Evolutionary conservation across 306 rosid species (phyloP), one percentile per base, ranked within the genome.

Genomic region (Calophaca sinica): DNA sequence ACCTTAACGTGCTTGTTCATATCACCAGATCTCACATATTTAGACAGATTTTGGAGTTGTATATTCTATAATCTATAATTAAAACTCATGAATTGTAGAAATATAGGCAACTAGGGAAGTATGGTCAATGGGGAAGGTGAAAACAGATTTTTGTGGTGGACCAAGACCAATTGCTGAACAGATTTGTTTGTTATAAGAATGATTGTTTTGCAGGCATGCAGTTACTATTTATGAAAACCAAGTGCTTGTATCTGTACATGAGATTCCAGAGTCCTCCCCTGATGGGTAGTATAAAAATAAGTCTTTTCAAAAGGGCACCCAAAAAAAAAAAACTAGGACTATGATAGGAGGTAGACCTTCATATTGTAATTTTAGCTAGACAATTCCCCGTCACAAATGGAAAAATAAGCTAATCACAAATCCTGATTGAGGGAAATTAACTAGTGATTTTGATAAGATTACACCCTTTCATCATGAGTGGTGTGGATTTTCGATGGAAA

Each of bases 371-470:
- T 12, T 67, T 35, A 44, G 61, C 45, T 12, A 35, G 4, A 15
- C 8, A 70, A 51, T 6, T 32, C 4, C 58, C 33, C 4, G 29
- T 54, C 39, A 8, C 2, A 6, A 59, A 62, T 42, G 6, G 45
- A 32, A 72, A 55, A 73, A 65, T 55, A 65, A n/a, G 35, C 20
- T 9, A 66, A 36, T 72, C 68, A 64, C 73, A 66, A 4, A 55
- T 59, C 50, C 31, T 73, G 65, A 67, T 66, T 50, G 52, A 68
- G 49, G 29, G 51, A 14, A 67, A 67, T 68, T 76, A 67, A 57
- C 80, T 9, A 3, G 3, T 28, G 66, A 54, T 79, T 51, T 44
- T 59, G 79, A 79, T 54, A 44, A 71, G 68, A 71, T 32, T 70
- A 54, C 26, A 32, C 41, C 20, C 8, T 14, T 45, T 69, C 60